Base-by-base conservation (phyloP, 139 green algal genomes). In the Yamagishiella unicocca region DNA sequence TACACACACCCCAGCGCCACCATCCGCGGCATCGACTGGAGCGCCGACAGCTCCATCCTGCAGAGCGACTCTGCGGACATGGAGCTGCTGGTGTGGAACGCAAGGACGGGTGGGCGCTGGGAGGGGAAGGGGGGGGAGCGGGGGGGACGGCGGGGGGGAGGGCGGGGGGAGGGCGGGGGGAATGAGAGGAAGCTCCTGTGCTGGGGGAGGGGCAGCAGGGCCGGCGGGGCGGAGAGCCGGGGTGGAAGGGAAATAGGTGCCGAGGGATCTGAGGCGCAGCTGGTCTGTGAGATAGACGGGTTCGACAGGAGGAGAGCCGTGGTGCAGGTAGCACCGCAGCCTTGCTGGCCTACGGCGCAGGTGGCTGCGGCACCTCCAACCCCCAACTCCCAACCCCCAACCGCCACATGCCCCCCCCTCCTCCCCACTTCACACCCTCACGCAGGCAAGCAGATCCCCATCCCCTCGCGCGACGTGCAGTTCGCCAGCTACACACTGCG, bases 1-100 rank as follows among this genome's bases (percentile, higher is more conserved):
- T n/a, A n/a, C n/a, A n/a, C 9, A 35, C 68, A 8, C 0, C 91
- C 95, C 88, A 93, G 79, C 27, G 72, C 92, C 8, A 93, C 92
- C 19, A 86, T 97, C 53, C 87, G 90, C 19, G 85, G 88, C 33
- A 71, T 97, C 1, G 94, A 97, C 85, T 97, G 92, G 92, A 91
- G 40, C 70, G 35, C 70, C 1, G 94, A 97, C 90, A 85, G 73
- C 67, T 75, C 42, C 9, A 68, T 95, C 12, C 84, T 97, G 37
- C 90, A 93, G 85, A 92, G 67, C 38, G 90, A 90, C 70, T 91
- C 74, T 21, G 85, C 84, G 22, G 94, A 92, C 29, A 77, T 91
- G 53, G 94, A 97, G 89, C 83, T 95, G 75, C 84, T 97, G 55
- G 92, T 93, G 68, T 96, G 92, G 90, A 94, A 94, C 62, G 77